Conservation (phyloP, 495 filamentous ascomycete genomes). For the Aspergillus sparsus region DNA sequence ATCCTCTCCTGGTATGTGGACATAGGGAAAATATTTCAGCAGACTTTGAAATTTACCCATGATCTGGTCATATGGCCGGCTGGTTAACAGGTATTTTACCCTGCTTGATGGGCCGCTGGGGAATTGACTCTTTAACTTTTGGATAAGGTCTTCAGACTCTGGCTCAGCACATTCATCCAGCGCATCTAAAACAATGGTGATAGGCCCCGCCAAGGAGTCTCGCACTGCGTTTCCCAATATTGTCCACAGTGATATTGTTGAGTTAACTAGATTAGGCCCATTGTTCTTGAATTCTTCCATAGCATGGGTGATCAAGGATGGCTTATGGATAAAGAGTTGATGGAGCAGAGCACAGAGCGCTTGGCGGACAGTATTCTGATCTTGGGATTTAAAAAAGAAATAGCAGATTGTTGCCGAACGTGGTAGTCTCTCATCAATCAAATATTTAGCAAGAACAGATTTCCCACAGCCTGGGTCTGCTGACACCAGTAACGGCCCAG, state of each 20-base stretch:
- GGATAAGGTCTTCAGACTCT: slow-evolving; percentile 26
- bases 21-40: slow-evolving; percentile 22
- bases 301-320: slow-evolving; percentile 32
- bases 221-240: slow-evolving; percentile 7
- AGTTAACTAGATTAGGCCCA: not conserved
- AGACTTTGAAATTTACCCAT: slow-evolving; percentile 29
- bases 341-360: slow-evolving; percentile 45
- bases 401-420: slow-evolving; percentile 33
- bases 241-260: slow-evolving; percentile 23
- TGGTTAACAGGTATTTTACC: slow-evolving; percentile 47
- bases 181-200: slow-evolving; percentile 42
- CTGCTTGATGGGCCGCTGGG: slow-evolving; percentile 4
- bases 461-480: slow-evolving; percentile 50
- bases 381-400: slow-evolving; percentile 52
- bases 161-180: slow-evolving; percentile 41
- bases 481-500: slow-evolving; percentile 46
- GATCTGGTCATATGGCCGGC: slow-evolving; percentile 46
- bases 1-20: slow-evolving; percentile 43
- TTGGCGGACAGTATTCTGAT: slow-evolving; percentile 33
- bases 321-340: slow-evolving; percentile 37
- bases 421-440: slow-evolving; percentile 35
- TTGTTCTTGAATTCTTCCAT: slow-evolving; percentile 26
- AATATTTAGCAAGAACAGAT: slow-evolving; percentile 41
- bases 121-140: slow-evolving; percentile 20
- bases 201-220: not conserved